phyloP scores from a whole-genome alignment of 1,284 basidiomycete species.

The Malassezia cuniculi region DNA sequence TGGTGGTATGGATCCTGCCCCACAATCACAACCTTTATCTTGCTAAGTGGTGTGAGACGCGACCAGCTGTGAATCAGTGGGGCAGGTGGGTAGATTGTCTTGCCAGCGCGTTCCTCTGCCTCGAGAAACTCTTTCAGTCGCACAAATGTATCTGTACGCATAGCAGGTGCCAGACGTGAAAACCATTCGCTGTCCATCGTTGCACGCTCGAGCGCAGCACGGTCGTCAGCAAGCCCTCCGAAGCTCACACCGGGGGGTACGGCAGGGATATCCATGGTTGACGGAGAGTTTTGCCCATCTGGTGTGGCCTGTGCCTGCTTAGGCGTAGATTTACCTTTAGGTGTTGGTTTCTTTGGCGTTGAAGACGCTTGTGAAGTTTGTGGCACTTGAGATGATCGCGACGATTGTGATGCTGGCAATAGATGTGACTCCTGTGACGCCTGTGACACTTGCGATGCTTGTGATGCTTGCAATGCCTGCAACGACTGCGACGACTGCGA shows the following conservation, averaged over 20 bases:
- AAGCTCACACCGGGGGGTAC: conserved; percentile 8
- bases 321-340: conserved; percentile 3
- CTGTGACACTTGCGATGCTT: no score
- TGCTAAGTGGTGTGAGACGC: conserved; percentile 33
- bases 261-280: neutral
- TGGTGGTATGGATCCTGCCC: conserved; percentile 46
- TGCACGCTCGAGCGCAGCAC: conserved; percentile 29
- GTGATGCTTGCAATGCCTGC: conserved; percentile 1
- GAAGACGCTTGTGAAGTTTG: neutral
- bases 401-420: neutral
- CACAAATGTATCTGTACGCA: conserved; percentile 28
- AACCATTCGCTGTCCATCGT: conserved; percentile 39
- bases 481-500: conserved; percentile 8
- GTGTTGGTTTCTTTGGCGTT: neutral
- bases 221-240: conserved; percentile 15
- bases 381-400: neutral
- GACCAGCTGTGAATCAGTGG: conserved; percentile 43
- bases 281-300: conserved; percentile 11
- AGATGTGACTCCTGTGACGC: neutral
- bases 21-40: conserved; percentile 43
- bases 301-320: conserved; percentile 3
- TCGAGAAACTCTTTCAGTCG: conserved; percentile 34
- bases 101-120: conserved; percentile 21
- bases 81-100: conserved; percentile 31
- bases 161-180: conserved; percentile 21